Evolutionary conservation across 108 stramenopile species (phyloP).

Genomic region (Nitzschia sp.): DNA sequence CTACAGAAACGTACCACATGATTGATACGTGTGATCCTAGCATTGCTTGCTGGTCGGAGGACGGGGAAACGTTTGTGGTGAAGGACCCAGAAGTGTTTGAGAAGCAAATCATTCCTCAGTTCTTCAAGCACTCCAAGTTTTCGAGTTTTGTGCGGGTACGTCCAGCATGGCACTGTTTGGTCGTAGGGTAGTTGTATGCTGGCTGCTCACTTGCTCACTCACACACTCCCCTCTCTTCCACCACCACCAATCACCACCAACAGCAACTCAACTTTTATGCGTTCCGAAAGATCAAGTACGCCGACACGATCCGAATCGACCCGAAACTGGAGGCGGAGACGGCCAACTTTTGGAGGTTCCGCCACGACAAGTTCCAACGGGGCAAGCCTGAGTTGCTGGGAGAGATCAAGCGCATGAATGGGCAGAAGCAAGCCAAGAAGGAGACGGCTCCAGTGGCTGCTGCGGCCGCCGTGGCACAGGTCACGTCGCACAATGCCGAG

Average conservation of each 20-base stretch:
- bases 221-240: background rate
- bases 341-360: constrained; percentile 78
- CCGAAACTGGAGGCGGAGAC: constrained; percentile 66
- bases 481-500: constrained; percentile 9
- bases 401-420: constrained; percentile 71
- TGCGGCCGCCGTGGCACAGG: constrained; percentile 5
- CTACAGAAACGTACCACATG: constrained; percentile 90
- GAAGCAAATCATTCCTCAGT: constrained; percentile 83
- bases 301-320: constrained; percentile 69
- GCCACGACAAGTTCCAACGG: constrained; percentile 70
- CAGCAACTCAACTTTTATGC: constrained; percentile 94
- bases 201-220: background rate
- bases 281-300: constrained; percentile 80
- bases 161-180: too few species aligned
- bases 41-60: constrained; percentile 73
- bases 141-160: constrained; percentile 64
- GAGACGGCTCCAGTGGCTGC: constrained; percentile 1
- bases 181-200: background rate
- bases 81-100: constrained; percentile 72
- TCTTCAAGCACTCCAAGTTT: constrained; percentile 95
- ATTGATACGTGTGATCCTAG: constrained; percentile 72
- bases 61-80: constrained; percentile 81
- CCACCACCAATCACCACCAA: background rate
- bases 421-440: constrained; percentile 22
- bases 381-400: constrained; percentile 69